These are phyloP conservation scores for Leccinum subspadiceum DNA, from an alignment of 1,284 basidiomycete genomes.

Conservation along the genomic window DNA sequence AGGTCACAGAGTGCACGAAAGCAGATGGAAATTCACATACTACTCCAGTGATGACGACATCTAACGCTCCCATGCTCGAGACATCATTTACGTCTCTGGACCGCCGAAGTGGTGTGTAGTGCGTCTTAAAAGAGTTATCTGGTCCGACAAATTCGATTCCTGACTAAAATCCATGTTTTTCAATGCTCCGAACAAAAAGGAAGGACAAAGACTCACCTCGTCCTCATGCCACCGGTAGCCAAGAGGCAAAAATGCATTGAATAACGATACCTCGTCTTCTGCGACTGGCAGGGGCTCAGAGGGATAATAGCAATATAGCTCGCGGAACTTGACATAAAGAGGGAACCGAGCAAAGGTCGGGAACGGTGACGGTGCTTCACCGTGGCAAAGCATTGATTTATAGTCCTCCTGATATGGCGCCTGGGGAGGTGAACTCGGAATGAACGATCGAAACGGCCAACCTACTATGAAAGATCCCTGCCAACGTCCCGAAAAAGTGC, in stretches of 20 bases:
- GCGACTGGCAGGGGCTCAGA: conserved; percentile 27
- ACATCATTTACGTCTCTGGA: conserved; percentile 14
- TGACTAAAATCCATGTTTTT: conserved; percentile 30
- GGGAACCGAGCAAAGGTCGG: conserved; percentile 38
- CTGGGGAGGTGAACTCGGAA: conserved; percentile 28
- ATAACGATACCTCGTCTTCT: conserved; percentile 27
- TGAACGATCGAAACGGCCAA: background rate
- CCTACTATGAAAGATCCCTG: conserved; percentile 46
- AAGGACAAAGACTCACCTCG: conserved; percentile 30
- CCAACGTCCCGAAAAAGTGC: conserved; percentile 45
- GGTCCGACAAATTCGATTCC: conserved; percentile 42
- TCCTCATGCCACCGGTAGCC: conserved; percentile 35
- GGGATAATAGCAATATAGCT: conserved; percentile 40
- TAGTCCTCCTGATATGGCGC: conserved; percentile 38
- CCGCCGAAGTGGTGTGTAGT: conserved; percentile 31
- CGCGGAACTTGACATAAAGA: conserved; percentile 45
- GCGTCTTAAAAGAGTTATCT: conserved; percentile 34
- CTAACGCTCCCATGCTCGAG: conserved; percentile 24
- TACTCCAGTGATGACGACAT: conserved; percentile 51
- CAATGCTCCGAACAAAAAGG: background rate
- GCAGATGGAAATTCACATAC: conserved; percentile 32
- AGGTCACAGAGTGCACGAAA: conserved; percentile 11
- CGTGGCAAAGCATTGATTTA: conserved; percentile 33
- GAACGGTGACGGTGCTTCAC: conserved; percentile 35
- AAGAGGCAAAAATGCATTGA: conserved; percentile 47